Percentiles rank a stretch among this genome's conserved stretches.
phyloP scores from a whole-genome alignment of 495 filamentous ascomycete genomes.

The Podospora comata region DNA sequence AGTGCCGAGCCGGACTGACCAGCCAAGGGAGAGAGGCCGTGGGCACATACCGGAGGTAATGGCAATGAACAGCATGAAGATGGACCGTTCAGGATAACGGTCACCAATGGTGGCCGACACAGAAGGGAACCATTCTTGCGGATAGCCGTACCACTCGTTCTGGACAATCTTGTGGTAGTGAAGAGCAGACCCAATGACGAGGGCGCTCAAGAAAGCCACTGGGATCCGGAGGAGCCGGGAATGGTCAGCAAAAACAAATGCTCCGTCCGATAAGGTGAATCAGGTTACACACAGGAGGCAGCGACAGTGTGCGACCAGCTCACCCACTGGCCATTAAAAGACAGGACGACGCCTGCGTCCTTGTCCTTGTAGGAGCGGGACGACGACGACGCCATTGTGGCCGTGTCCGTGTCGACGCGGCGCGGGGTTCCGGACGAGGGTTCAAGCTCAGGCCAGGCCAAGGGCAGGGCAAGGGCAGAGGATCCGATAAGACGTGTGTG shows the following conservation, averaged over 20 bases:
- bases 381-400: conserved; percentile 50
- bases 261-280: not conserved
- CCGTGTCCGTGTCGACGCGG: conserved; percentile 4
- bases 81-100: conserved; percentile 91
- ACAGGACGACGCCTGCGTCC: conserved; percentile 67
- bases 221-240: conserved; percentile 15
- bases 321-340: conserved; percentile 88
- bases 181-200: conserved; percentile 77
- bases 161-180: conserved; percentile 97
- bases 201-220: conserved; percentile 87
- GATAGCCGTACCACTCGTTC: conserved; percentile 96
- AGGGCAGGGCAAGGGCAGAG: not conserved
- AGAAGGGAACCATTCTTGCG: conserved; percentile 98
- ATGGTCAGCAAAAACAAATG: conserved; percentile 3
- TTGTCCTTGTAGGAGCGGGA: conserved; percentile 71
- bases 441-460: not conserved
- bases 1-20: conserved; percentile 9
- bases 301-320: conserved; percentile 80
- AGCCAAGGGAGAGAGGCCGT: conserved; percentile 25
- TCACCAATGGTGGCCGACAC: conserved; percentile 99
- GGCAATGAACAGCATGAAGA: conserved; percentile 96
- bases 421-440: not conserved
- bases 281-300: conserved; percentile 63
- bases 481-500: not conserved
- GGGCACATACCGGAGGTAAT: conserved; percentile 85